These are phyloP conservation scores for Pinus albicaulis DNA, from an alignment of 75 land plant species.

Conservation along the genomic window DNA sequence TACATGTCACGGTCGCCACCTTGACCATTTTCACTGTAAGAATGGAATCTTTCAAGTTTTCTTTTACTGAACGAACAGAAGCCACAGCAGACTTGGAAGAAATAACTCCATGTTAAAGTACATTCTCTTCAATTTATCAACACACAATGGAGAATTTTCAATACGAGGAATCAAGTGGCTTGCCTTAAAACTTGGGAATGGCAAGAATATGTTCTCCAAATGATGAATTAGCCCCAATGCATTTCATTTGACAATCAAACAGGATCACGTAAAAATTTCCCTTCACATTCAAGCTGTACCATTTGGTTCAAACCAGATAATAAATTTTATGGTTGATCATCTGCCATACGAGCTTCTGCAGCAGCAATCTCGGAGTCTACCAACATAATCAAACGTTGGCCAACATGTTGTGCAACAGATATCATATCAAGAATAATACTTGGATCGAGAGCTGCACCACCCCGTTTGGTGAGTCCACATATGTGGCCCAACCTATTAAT, in stretches of 20 bases:
- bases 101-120: neutral
- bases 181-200: neutral
- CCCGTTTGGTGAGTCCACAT: constrained; percentile 89
- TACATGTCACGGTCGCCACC: neutral
- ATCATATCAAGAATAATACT: constrained; percentile 92
- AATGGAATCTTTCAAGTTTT: neutral
- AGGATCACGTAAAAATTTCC: neutral
- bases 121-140: neutral
- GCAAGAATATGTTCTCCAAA: neutral
- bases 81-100: neutral
- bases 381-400: constrained; percentile 43
- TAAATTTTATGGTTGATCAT: neutral
- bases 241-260: neutral
- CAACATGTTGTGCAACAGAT: constrained; percentile 78
- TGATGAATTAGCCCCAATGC: neutral
- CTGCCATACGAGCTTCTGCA: constrained; percentile 46
- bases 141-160: neutral
- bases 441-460: constrained; percentile 80
- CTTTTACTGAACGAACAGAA: neutral
- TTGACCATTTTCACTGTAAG: neutral
- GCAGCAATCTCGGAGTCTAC: constrained; percentile 84
- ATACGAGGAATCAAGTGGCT: neutral
- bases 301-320: neutral
- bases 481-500: constrained; percentile 67
- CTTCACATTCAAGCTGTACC: neutral